Conservation (phyloP, 768 basidiomycete species). For the Mycena belliarum region DNA sequence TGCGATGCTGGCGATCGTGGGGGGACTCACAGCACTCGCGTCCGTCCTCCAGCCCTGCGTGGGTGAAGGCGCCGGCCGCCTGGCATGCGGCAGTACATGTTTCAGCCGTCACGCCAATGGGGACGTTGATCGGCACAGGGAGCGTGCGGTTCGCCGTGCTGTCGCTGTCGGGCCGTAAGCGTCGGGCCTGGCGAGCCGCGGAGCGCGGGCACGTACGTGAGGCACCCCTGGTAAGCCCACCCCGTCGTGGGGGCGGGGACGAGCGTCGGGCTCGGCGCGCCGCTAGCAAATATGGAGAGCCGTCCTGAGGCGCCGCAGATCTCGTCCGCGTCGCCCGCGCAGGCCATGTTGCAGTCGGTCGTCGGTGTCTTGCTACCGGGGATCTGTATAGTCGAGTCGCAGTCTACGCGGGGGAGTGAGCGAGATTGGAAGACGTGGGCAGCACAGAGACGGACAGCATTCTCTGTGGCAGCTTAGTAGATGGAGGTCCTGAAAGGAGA, state of each 20-base stretch:
- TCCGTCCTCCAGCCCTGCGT: constrained; percentile 49
- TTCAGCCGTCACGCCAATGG: constrained; percentile 47
- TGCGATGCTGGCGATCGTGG: neutral
- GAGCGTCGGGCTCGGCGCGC: constrained; percentile 48
- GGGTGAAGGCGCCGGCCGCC: constrained; percentile 37
- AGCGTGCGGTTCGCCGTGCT: constrained; percentile 35
- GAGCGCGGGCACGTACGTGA: constrained; percentile 50
- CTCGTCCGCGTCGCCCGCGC: constrained; percentile 55
- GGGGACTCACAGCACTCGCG: constrained; percentile 48
- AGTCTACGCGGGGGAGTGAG: constrained; percentile 41
- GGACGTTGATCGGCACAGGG: constrained; percentile 37
- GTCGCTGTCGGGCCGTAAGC: constrained; percentile 31
- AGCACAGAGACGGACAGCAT: constrained; percentile 38
- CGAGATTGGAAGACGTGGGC: no score
- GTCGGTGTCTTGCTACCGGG: constrained; percentile 44
- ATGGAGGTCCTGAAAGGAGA: neutral
- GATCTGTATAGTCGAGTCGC: constrained; percentile 55
- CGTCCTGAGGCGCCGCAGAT: constrained; percentile 54
- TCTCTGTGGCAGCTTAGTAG: constrained; percentile 27
- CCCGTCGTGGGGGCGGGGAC: constrained; percentile 42
- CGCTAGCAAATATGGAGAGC: constrained; percentile 58
- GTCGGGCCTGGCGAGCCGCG: neutral
- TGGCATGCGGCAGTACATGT: constrained; percentile 51
- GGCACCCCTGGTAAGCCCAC: constrained; percentile 68
- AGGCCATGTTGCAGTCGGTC: constrained; percentile 53